Evolutionary conservation across 257 asterid species (phyloP).

Genomic region (Parsonsia alboflavescens): DNA sequence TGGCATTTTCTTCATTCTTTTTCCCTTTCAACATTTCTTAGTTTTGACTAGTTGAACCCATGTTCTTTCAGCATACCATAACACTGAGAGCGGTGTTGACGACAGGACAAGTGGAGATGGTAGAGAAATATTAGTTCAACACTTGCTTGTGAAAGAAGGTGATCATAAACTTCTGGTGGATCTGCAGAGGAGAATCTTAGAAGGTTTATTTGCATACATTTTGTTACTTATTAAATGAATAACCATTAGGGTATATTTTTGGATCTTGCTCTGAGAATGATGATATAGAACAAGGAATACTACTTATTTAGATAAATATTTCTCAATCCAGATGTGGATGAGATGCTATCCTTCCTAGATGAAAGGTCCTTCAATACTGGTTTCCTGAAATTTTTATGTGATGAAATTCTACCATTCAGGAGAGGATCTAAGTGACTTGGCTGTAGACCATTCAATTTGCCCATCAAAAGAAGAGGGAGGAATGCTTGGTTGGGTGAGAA

Average conservation of each 20-base stretch:
- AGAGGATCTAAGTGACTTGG: slow-evolving; percentile 95
- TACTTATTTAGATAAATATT: background rate
- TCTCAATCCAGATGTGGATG: background rate
- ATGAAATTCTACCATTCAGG: slow-evolving; percentile 46
- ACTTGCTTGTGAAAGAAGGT: slow-evolving; percentile 88
- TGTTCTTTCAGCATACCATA: slow-evolving; percentile 55
- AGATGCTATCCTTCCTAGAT: background rate
- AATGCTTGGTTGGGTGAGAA: slow-evolving; percentile 99
- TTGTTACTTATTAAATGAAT: slow-evolving; percentile 1
- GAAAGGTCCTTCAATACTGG: background rate
- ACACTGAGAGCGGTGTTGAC: slow-evolving; percentile 47
- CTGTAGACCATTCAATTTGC: slow-evolving; percentile 76
- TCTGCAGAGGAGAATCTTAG: slow-evolving; percentile 60
- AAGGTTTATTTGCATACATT: slow-evolving; percentile 39
- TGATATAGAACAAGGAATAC: background rate
- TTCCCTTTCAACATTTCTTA: background rate
- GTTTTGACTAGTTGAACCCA: slow-evolving; percentile 9
- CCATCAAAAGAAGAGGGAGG: slow-evolving; percentile 98
- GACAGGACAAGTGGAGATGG: slow-evolving; percentile 43
- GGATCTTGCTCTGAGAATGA: background rate
- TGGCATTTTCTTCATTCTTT: background rate
- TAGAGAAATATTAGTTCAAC: slow-evolving; percentile 86
- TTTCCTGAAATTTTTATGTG: slow-evolving; percentile 16
- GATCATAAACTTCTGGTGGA: slow-evolving; percentile 72
- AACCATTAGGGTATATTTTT: background rate